Evolutionary conservation across 1,284 basidiomycete species (phyloP), one percentile per base, ranked within the genome.

Genomic region (Cutaneotrichosporon mucoides): DNA sequence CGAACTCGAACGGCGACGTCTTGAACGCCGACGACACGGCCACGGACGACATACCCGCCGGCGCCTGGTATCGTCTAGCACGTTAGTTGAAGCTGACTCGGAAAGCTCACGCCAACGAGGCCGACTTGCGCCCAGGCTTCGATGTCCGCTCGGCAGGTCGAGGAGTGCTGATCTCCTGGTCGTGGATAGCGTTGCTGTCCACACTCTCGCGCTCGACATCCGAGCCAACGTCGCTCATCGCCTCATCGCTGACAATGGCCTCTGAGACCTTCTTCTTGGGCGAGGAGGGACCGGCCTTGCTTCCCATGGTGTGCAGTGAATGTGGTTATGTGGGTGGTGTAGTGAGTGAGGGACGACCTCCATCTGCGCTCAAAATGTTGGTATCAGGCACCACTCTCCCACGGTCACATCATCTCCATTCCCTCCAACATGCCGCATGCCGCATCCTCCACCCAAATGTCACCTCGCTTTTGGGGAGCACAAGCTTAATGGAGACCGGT

Each of bases 1-100:
- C 72, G 59, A 66, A 77, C 53, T 77, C 75, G 53, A 79, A 76
- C 6, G 68, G 66, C 4, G 71, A 73, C 1, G 64, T 50, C 10
- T 60, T 60, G 51, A 73, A 69, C 3, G 63, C 53, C 4, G 68
- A 56, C 6, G 66, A 58, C 6, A 69, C 53, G 8, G 59, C 53
- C 12, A 75, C 43, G 8, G 66, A 57, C 41, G 66, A 60, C 72
- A 76, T 74, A 1, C 76, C 76, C 0, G 56, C 42, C 5, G 76
- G 77, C 5, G 77, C 73, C 34, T 64, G 57, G 59, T 75, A 76
- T 24, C 24, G 24, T 24, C 24, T 24, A 3, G 24, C 24, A 24
- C 24, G 24, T 24, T 24, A 24, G 24, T 24, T 24, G 24, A 24
- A 2, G 24, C 24, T 24, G 24, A 24, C 24, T 24, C 24, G 24